Evolutionary conservation across 1,139 yeast genomes (phyloP).

Genomic region (Blastobotrys petasosporus): DNA sequence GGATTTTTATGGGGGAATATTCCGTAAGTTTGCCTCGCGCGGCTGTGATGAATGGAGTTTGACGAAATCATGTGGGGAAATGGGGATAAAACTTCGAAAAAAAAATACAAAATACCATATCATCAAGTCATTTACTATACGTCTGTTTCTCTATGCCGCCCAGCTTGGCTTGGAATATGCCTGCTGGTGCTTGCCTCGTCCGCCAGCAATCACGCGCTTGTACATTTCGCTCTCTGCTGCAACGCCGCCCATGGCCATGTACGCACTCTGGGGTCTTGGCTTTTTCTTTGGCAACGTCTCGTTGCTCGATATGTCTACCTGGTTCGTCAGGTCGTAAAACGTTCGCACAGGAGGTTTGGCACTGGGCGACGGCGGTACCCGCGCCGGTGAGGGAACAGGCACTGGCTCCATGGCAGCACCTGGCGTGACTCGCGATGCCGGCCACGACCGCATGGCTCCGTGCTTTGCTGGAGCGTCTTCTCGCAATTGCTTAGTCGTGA

Average conservation of each 20-base stretch:
- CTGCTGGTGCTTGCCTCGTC: too few relatives aligned
- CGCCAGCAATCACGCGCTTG: slow-evolving; percentile 4
- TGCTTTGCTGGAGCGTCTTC: neutral
- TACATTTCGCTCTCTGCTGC: slow-evolving; percentile 9
- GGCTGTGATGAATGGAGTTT: too few relatives aligned
- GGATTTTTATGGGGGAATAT: too few relatives aligned
- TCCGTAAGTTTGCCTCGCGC: too few relatives aligned
- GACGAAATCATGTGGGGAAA: too few relatives aligned
- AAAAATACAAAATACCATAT: too few relatives aligned
- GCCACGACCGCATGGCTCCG: slow-evolving; percentile 17
- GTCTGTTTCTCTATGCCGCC: too few relatives aligned
- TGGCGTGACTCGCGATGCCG: slow-evolving; percentile 16
- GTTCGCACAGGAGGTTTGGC: slow-evolving; percentile 21
- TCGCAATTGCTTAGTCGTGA: slow-evolving; percentile 2
- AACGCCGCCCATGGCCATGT: slow-evolving; percentile 13
- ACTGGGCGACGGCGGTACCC: slow-evolving; percentile 20
- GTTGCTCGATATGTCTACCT: slow-evolving; percentile 1
- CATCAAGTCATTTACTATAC: too few relatives aligned
- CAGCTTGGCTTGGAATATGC: too few relatives aligned
- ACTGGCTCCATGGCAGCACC: slow-evolving; percentile 18
- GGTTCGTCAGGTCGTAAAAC: slow-evolving; percentile 17
- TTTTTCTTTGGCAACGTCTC: neutral
- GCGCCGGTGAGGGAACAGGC: slow-evolving; percentile 21
- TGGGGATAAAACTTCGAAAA: too few relatives aligned
- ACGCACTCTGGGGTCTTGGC: slow-evolving; percentile 12